Base-by-base conservation (phyloP, 2,329 filamentous ascomycete genomes). In the Alternaria burnsii region DNA sequence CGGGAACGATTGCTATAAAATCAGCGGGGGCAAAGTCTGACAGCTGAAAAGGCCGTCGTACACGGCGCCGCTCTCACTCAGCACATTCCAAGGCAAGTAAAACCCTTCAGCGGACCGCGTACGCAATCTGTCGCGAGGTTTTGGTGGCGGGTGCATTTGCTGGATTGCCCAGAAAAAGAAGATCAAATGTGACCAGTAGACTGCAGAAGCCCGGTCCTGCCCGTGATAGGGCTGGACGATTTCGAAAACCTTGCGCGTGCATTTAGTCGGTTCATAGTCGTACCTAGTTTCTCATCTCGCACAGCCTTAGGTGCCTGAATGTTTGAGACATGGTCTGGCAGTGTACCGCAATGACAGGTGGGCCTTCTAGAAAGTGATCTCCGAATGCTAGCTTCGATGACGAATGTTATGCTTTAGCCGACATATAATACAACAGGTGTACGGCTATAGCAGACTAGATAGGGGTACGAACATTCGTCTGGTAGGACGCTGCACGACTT, bases 311-410 rank as follows among this genome's bases (percentile, higher is more conserved):
- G 30, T 57, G 55, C 47, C 38, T 57, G 55, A 52, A 55, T 50
- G 51, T 59, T 50, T 53, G 51, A 44, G 43, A 55, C 43, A 46
- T 52, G 40, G 47, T 38, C 40, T 38, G 20, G 30, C 47, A 44
- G 46, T 56, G 36, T 56, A 51, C 26, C 46, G 46, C 54, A 36
- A 62, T 56, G 52, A 44, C 50, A 41, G 53, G 61, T 61, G 55
- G 58, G 43, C 53, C 58, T 66, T 58, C 61, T 60, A 61, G 61
- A 63, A 59, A 61, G 48, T 55, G 58, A 53, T 52, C 44, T 55
- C 38, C 52, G 44, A 52, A 44, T 56, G 55, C 65, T 68, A 68
- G 64, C 55, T 56, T 57, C 58, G 67, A 75, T 73, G 71, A 71
- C 71, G 71, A 71, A 55, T 61, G 36, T 56, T 68, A 66, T 67